These are phyloP conservation scores for Sclerotiophoma versabilis DNA, from an alignment of 2,329 filamentous ascomycete genomes.

Conservation along the genomic window DNA sequence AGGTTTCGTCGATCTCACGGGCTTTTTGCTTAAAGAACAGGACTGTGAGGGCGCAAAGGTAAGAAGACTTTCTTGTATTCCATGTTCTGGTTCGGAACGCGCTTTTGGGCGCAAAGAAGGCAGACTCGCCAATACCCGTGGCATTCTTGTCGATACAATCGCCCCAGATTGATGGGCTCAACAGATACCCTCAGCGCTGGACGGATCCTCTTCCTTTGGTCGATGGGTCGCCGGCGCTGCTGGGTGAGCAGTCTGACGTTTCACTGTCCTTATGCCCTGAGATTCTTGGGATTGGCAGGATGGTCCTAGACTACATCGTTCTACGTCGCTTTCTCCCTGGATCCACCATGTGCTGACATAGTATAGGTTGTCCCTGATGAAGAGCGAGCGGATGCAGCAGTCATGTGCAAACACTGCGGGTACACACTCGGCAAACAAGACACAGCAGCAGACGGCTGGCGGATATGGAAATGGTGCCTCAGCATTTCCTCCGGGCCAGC, in stretches of 20 bases:
- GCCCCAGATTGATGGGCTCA: conserved; percentile 58
- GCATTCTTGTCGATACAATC: conserved; percentile 65
- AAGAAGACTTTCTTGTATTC: conserved; percentile 32
- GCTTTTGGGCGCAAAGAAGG: conserved; percentile 63
- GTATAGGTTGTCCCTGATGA: background rate
- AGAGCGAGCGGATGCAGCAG: background rate
- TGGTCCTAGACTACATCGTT: conserved; percentile 42
- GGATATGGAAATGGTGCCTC: conserved; percentile 60
- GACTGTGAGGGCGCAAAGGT: conserved; percentile 67
- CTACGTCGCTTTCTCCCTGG: background rate
- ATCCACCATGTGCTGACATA: background rate
- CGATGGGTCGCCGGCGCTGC: conserved; percentile 38
- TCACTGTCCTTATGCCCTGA: conserved; percentile 41
- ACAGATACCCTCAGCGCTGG: conserved; percentile 29
- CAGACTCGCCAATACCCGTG: conserved; percentile 56
- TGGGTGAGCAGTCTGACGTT: conserved; percentile 41
- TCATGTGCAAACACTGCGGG: conserved; percentile 52
- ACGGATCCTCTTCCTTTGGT: conserved; percentile 39
- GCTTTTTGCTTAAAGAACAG: conserved; percentile 71
- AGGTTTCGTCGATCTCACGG: conserved; percentile 82
- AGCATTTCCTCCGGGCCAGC: conserved; percentile 29
- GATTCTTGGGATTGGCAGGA: conserved; percentile 44
- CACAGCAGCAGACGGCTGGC: conserved; percentile 53
- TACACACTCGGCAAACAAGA: conserved; percentile 52
- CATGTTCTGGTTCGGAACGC: background rate